These are phyloP conservation scores for Trichoderma hamatum DNA, from an alignment of 2,329 filamentous ascomycete species.

Conservation along the genomic window DNA sequence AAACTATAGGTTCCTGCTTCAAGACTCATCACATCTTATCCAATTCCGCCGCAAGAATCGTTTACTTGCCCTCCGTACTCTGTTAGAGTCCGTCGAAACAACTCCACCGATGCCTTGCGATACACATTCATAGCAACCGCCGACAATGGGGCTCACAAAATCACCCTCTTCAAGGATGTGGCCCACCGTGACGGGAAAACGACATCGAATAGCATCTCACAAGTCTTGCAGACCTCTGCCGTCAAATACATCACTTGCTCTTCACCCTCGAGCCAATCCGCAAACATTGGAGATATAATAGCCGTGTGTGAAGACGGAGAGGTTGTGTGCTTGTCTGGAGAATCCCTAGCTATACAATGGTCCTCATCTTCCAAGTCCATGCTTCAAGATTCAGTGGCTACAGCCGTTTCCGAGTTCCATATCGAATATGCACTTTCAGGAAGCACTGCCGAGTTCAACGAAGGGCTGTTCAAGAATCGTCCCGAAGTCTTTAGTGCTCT, in stretches of 20 bases:
- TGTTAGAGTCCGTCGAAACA: constrained; percentile 54
- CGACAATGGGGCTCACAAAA: constrained; percentile 51
- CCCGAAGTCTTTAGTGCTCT: constrained; percentile 57
- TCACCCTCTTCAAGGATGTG: constrained; percentile 63
- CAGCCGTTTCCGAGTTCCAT: constrained; percentile 43
- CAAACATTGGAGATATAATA: constrained; percentile 48
- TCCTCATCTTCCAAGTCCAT: constrained; percentile 39
- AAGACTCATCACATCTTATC: constrained; percentile 66
- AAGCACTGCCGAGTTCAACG: constrained; percentile 52
- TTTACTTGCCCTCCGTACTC: constrained; percentile 66
- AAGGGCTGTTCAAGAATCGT: constrained; percentile 59
- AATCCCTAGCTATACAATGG: constrained; percentile 46
- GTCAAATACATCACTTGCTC: constrained; percentile 43
- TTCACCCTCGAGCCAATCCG: constrained; percentile 35
- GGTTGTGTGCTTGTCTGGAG: constrained; percentile 62
- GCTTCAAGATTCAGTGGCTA: constrained; percentile 42
- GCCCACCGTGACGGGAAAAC: constrained; percentile 56
- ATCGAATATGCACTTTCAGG: constrained; percentile 55
- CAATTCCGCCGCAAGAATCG: constrained; percentile 65
- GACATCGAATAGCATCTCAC: constrained; percentile 52
- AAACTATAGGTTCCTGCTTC: constrained; percentile 60
- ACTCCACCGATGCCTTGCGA: constrained; percentile 53
- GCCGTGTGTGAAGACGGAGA: constrained; percentile 64
- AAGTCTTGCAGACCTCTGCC: constrained; percentile 45
- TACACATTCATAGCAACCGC: constrained; percentile 65